Base-by-base conservation (phyloP, 306 rosid genomes). In the Quercus bicolor region DNA sequence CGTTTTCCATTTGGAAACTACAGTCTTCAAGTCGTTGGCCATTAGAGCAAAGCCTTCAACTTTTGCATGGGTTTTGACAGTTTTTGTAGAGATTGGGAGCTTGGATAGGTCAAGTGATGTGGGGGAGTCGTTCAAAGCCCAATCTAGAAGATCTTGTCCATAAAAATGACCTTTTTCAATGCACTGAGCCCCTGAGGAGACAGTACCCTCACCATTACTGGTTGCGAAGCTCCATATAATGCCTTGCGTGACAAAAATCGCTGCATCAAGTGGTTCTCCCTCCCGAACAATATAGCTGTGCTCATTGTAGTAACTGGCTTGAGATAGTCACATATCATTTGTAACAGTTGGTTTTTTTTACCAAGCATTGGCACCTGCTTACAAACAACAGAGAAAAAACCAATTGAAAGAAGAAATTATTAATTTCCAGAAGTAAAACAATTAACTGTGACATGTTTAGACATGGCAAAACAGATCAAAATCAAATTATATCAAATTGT, bases 81-180 rank as follows among this genome's bases (percentile, higher is more conserved):
- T 34, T 34, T 34, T 34, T 1, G 85, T 53, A 11, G 92, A 86
- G 34, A 73, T n/a, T 54, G 57, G 57, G n/a, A 16, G 57, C 2
- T 54, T 66, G 7, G 91, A 90, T 65, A 86, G 81, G 43, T 78
- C 7, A 33, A 33, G 37, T 33, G 37, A 33, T 33, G 37, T 51
- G n/a, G 86, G 76, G 59, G 75, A 26, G 85, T 33, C 37, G 2
- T 33, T 33, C 1, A 33, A 33, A 33, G 37, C 37, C 37, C 37
- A 34, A 34, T 82, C 83, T 70, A 92, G 91, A 57, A 94, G 94
- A 76, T 94, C 97, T 76, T 94, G 97, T 56, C 98, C 98, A 73
- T 93, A 94, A 75, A 94, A 92, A 81, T 94, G 91, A 43, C 97
- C 97, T 19, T 90, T 77, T 43, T 76, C 79, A 13, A 85, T 78